Conservation (phyloP, 345 rosid species). For the Brassica carinata region DNA sequence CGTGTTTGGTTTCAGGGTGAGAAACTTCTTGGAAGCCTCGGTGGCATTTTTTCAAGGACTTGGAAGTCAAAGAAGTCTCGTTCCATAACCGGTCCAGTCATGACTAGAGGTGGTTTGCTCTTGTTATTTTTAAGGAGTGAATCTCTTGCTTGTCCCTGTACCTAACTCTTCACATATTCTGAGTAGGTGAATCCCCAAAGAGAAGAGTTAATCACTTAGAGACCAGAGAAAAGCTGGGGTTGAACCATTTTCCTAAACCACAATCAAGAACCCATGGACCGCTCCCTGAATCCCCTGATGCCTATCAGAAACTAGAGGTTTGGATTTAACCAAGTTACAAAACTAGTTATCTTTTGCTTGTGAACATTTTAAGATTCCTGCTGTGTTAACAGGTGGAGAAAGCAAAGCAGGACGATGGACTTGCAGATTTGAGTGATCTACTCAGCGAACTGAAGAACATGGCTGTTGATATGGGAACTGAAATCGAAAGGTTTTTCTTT, state of each 20-base stretch:
- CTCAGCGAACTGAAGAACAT: constrained; percentile 77
- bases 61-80: constrained; percentile 94
- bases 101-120: constrained; percentile 67
- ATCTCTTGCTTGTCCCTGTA: constrained; percentile 1
- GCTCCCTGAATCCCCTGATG: constrained; percentile 54
- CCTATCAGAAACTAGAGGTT: constrained; percentile 82
- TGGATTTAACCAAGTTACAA: not conserved
- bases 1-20: constrained; percentile 69
- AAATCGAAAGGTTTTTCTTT: constrained; percentile 62
- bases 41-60: constrained; percentile 76
- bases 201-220: constrained; percentile 60
- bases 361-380: not conserved
- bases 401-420: constrained; percentile 78
- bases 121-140: no score
- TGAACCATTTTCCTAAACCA: constrained; percentile 52
- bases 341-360: not conserved
- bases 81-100: constrained; percentile 64
- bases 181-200: constrained; percentile 37
- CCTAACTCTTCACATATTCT: not conserved
- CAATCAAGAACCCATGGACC: constrained; percentile 43
- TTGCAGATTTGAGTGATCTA: constrained; percentile 67
- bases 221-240: constrained; percentile 76
- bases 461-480: constrained; percentile 90
- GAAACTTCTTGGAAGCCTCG: constrained; percentile 89
- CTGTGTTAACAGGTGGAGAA: constrained; percentile 61